Conservation (phyloP, 306 rosid genomes). For the Inga oerstediana region DNA sequence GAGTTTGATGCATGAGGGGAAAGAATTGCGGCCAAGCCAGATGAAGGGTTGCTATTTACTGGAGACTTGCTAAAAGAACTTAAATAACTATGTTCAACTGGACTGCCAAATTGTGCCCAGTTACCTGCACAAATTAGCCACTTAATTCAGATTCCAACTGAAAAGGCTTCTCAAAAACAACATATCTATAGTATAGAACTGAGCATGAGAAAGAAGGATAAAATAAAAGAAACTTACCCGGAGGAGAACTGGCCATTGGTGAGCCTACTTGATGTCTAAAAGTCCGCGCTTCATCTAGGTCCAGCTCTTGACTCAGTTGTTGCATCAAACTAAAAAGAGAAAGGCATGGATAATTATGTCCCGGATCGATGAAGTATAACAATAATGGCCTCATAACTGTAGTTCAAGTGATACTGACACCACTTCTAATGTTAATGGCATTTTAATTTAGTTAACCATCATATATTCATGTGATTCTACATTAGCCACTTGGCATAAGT, state of each 20-base stretch:
- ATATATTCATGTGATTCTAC: neutral
- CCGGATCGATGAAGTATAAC: neutral
- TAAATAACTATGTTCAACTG: conserved; percentile 60
- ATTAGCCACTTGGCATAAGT: conserved; percentile 2
- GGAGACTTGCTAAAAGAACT: conserved; percentile 60
- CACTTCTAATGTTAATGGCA: neutral
- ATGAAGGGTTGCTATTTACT: conserved; percentile 52
- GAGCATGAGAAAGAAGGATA: neutral
- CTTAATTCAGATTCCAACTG: conserved; percentile 25
- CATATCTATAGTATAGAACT: neutral
- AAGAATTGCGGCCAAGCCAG: conserved; percentile 73
- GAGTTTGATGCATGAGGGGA: conserved; percentile 56
- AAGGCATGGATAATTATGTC: neutral
- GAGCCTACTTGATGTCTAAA: conserved; percentile 65
- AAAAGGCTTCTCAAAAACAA: conserved; percentile 1
- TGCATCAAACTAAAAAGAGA: conserved; percentile 58
- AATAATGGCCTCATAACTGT: neutral
- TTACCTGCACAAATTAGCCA: conserved; percentile 43
- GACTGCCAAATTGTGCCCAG: conserved; percentile 67
- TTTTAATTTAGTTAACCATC: neutral
- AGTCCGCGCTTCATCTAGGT: conserved; percentile 60
- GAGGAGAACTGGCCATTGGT: conserved; percentile 67
- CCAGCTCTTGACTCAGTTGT: conserved; percentile 74
- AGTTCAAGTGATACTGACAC: neutral
- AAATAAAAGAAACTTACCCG: conserved; percentile 47